These are phyloP conservation scores for Takashimella koratensis DNA, from an alignment of 1,284 basidiomycete species.

Conservation along the genomic window DNA sequence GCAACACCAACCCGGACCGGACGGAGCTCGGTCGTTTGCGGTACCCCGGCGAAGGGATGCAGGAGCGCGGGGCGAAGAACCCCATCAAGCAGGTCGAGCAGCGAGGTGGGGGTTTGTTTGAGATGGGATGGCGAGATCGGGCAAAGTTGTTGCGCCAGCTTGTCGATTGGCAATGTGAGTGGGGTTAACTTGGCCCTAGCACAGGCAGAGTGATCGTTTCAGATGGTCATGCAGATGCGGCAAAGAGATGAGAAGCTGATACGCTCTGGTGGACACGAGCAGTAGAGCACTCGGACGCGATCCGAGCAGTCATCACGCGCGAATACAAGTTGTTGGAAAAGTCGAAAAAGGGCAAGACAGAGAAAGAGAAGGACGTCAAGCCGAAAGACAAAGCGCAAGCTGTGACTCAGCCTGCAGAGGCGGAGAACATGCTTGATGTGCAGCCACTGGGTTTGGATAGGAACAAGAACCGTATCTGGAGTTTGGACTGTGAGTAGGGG, in stretches of 20 bases:
- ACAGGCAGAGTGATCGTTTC: not conserved
- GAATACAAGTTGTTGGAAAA: slow-evolving; percentile 22
- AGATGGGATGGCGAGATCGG: slow-evolving; percentile 41
- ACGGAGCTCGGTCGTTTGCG: slow-evolving; percentile 32
- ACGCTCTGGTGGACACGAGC: too few species aligned
- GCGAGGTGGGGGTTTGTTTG: slow-evolving; percentile 38
- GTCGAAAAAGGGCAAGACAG: slow-evolving; percentile 7
- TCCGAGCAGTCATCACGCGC: slow-evolving; percentile 34
- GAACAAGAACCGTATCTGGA: slow-evolving; percentile 44
- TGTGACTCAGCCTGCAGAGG: slow-evolving; percentile 1
- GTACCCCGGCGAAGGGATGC: slow-evolving; percentile 27
- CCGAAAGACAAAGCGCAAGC: slow-evolving; percentile 11
- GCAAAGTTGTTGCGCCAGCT: slow-evolving; percentile 41
- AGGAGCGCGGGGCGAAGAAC: slow-evolving; percentile 23
- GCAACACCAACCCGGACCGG: slow-evolving; percentile 22
- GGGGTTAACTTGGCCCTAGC: not conserved
- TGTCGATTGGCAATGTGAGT: slow-evolving; percentile 48
- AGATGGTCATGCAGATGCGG: too few species aligned
- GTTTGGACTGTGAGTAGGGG: slow-evolving; percentile 40
- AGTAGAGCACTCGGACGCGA: slow-evolving; percentile 39
- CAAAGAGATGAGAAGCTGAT: too few species aligned
- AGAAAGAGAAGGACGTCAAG: slow-evolving; percentile 16
- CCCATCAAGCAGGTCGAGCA: slow-evolving; percentile 32
- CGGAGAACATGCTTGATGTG: slow-evolving; percentile 17
- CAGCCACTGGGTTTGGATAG: slow-evolving; percentile 40